Conservation (phyloP, 2,329 filamentous ascomycete genomes). For the Fusarium sublunatum region DNA sequence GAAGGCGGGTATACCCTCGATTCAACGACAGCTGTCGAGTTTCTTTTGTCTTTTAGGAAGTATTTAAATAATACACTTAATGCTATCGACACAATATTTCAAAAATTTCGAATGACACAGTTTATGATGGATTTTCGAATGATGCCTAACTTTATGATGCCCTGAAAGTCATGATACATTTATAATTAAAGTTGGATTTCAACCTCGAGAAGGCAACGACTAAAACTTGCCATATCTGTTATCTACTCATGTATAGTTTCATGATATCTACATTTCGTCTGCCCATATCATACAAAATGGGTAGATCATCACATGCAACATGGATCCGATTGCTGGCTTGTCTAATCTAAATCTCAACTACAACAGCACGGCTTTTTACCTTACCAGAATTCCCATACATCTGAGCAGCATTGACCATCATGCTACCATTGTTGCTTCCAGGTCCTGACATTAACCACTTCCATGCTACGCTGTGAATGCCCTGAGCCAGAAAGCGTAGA, state of each 20-base stretch:
- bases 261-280: no score
- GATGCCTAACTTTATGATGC: no score
- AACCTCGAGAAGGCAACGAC: no score
- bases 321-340: neutral
- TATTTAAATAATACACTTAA: conserved; percentile 19
- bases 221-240: no score
- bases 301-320: no score
- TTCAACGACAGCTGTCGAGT: conserved; percentile 5
- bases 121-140: no score
- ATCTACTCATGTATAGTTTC: no score
- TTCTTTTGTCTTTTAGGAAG: conserved; percentile 32
- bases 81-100: conserved; percentile 4
- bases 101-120: neutral
- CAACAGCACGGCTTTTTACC: conserved; percentile 55
- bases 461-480: conserved; percentile 62
- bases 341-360: conserved; percentile 49
- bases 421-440: conserved; percentile 59
- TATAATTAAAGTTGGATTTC: no score
- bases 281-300: no score
- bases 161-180: no score
- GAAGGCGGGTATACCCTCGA: conserved; percentile 20
- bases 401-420: conserved; percentile 69
- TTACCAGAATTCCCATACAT: conserved; percentile 65
- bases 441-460: conserved; percentile 68
- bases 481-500: conserved; percentile 58